Base-by-base conservation (phyloP, 2,329 filamentous ascomycete genomes). In the Stemphylium lycopersici region DNA sequence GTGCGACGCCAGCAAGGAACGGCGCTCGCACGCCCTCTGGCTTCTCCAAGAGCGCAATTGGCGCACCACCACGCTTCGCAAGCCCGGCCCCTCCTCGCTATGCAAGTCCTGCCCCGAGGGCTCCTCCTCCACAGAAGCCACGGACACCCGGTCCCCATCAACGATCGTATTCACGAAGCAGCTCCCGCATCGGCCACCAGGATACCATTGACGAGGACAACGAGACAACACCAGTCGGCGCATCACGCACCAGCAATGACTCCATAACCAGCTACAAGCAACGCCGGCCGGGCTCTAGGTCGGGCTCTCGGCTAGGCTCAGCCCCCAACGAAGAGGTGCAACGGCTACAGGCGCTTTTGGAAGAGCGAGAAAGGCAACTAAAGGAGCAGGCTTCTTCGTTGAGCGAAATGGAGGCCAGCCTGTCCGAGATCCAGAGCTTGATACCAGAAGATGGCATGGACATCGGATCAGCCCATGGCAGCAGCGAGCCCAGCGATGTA, bases 361-460 rank as follows among this genome's bases (percentile, higher is more conserved):
- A 92, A 60, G 92, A 96, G 58, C 87, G 91, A 26, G 92, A 98
- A 64, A 86, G 83, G 61, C 91, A 96, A 72, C 79, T 99, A n/a
- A 89, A 88, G 65, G 95, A 97, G 38, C 95, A 99, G 74, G 87
- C 91, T 2, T 80, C 85, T 4, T 90, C 88, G 15, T 78, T 99
- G 47, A 83, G 87, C 12, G 95, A 99, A 64, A 97, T 99, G 89
- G 93, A 99, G 71, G 85, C 83, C 55, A 93, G 88, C 58, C 79
- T 97, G 41, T 87, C 87, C n/a, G 93, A 96, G 71, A 81, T 96
- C 15, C 89, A 91, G 59, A 81, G 83, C 16, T 77, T 96, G 26
- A 88, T 96, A 69, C 88, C 82, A 3, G 69, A 70, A 36, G 74
- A 77, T 57, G 41, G 76, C 68, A 82, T 76, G 81, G 80, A 71